phyloP scores from a whole-genome alignment of 2,329 filamentous ascomycete species.

The Endoconidiophora laricicola region DNA sequence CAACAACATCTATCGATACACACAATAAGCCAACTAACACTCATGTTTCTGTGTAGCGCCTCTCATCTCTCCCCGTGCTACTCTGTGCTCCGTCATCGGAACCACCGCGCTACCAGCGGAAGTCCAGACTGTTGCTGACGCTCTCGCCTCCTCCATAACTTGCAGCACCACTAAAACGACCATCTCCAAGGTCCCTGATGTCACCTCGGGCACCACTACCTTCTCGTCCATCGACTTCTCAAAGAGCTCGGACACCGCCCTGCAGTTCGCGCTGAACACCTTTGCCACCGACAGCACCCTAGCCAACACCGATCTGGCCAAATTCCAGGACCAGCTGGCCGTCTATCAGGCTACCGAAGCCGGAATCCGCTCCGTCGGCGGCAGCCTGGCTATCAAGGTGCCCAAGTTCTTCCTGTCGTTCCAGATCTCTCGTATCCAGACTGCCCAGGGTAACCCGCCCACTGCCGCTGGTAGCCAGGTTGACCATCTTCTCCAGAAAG shows the following conservation, averaged over 20 bases:
- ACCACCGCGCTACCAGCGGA: slow-evolving; percentile 32
- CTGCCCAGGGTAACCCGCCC: slow-evolving; percentile 39
- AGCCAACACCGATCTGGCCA: slow-evolving; percentile 29
- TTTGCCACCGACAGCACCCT: slow-evolving; percentile 37
- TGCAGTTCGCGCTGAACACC: slow-evolving; percentile 35
- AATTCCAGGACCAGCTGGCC: slow-evolving; percentile 37
- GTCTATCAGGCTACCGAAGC: slow-evolving; percentile 44
- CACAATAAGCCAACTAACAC: not conserved
- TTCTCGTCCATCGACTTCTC: slow-evolving; percentile 42
- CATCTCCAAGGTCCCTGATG: slow-evolving; percentile 37
- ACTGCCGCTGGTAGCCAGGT: slow-evolving; percentile 34
- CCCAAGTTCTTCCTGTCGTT: slow-evolving; percentile 47
- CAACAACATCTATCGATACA: not conserved
- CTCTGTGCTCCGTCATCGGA: slow-evolving; percentile 39
- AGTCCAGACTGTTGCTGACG: slow-evolving; percentile 25
- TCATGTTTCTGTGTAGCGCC: slow-evolving; percentile 6
- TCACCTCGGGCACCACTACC: slow-evolving; percentile 30
- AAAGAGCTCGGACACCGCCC: slow-evolving; percentile 28
- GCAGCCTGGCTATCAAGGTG: slow-evolving; percentile 38
- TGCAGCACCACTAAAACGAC: slow-evolving; percentile 32
- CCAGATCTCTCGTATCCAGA: slow-evolving; percentile 41
- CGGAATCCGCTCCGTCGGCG: slow-evolving; percentile 36
- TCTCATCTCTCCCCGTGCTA: slow-evolving; percentile 17
- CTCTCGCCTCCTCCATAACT: slow-evolving; percentile 29
- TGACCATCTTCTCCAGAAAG: slow-evolving; percentile 40